phyloP scores from a whole-genome alignment of 768 basidiomycete genomes.

The Phlebiopsis flavidoalba region DNA sequence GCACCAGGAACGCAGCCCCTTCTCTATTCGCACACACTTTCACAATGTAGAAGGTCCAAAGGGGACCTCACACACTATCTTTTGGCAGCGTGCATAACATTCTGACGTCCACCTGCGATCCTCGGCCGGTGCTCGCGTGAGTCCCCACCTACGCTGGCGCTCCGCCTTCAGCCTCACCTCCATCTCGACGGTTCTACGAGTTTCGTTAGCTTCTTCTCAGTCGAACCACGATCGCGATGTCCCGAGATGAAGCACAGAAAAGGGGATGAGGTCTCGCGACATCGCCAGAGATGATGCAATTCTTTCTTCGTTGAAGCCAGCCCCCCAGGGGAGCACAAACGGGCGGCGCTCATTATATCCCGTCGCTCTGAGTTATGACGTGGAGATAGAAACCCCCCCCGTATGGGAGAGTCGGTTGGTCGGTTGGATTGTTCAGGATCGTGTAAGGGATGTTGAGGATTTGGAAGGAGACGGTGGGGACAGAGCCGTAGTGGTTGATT shows the following conservation, averaged over 20 bases:
- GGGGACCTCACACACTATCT: conserved; percentile 47
- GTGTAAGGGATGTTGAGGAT: conserved; percentile 3
- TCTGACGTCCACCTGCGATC: conserved; percentile 41
- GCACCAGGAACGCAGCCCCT: conserved; percentile 53
- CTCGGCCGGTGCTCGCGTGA: conserved; percentile 25
- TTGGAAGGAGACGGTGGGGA: conserved; percentile 14
- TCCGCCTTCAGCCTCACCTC: background rate
- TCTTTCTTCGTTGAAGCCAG: background rate
- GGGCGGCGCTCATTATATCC: conserved; percentile 27
- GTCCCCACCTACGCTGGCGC: conserved; percentile 6
- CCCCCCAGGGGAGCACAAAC: conserved; percentile 35
- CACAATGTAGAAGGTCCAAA: conserved; percentile 57
- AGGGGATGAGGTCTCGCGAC: conserved; percentile 25
- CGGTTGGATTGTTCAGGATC: too few relatives aligned
- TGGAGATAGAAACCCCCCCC: too few relatives aligned
- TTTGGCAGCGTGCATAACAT: conserved; percentile 55
- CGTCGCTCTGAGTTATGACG: background rate
- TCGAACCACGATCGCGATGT: conserved; percentile 5
- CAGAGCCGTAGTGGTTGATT: conserved; percentile 49
- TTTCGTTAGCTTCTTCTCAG: background rate
- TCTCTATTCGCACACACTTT: conserved; percentile 53
- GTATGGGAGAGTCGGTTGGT: too few relatives aligned
- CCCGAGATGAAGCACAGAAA: conserved; percentile 16
- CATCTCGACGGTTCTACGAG: background rate
- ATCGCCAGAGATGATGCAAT: conserved; percentile 16